Conservation (phyloP, 2,329 filamentous ascomycete genomes). For the Colletotrichum melonis region DNA sequence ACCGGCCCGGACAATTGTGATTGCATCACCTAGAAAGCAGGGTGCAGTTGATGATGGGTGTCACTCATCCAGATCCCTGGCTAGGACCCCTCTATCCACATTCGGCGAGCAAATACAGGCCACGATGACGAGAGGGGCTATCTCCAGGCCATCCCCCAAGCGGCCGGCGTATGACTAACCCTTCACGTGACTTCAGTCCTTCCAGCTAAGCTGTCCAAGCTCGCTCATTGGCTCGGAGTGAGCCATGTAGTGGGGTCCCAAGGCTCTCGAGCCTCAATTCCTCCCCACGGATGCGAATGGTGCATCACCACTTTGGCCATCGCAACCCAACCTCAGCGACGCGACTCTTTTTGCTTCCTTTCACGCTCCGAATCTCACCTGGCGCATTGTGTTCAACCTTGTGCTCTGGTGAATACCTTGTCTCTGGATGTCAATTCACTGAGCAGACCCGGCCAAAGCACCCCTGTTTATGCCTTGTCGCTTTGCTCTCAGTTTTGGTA, state of each 20-base stretch:
- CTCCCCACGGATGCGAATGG: slow-evolving; percentile 34
- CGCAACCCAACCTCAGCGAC: slow-evolving; percentile 31
- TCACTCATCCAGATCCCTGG: not conserved
- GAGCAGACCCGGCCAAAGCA: slow-evolving; percentile 23
- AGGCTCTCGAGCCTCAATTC: slow-evolving; percentile 35
- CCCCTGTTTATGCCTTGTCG: slow-evolving; percentile 28
- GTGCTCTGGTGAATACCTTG: slow-evolving; percentile 16
- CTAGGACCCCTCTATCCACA: slow-evolving; percentile 17
- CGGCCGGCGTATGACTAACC: slow-evolving; percentile 5
- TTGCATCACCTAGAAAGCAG: not conserved
- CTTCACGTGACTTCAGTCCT: not conserved
- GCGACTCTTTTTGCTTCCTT: slow-evolving; percentile 32
- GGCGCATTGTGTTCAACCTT: slow-evolving; percentile 33
- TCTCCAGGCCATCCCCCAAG: not conserved
- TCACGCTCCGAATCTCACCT: slow-evolving; percentile 6
- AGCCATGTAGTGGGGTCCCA: slow-evolving; percentile 22
- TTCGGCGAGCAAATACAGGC: slow-evolving; percentile 9
- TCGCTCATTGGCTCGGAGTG: slow-evolving; percentile 18
- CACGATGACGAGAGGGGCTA: slow-evolving; percentile 20
- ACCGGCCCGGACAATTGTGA: not conserved
- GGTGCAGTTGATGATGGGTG: not conserved
- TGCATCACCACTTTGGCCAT: slow-evolving; percentile 35
- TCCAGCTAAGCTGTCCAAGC: not conserved
- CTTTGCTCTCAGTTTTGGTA: slow-evolving; percentile 31
- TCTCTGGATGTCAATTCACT: slow-evolving; percentile 25